Evolutionary conservation across 2,329 filamentous ascomycete species (phyloP).

Genomic region (Shiraia bambusicola): DNA sequence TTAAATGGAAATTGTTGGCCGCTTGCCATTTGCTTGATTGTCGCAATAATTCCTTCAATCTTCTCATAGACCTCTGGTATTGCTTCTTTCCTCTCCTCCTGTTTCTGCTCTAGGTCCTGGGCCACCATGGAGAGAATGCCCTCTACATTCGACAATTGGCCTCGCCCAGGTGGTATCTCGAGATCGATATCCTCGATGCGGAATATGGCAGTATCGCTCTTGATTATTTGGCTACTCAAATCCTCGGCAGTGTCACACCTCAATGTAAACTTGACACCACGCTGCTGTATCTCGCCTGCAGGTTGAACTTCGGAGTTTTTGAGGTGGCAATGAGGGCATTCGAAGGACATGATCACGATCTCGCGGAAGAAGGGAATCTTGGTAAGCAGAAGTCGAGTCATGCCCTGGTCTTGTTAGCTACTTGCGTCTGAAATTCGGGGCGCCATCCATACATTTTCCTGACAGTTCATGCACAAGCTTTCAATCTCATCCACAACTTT

Average conservation of each 20-base stretch:
- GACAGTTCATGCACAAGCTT: constrained; percentile 58
- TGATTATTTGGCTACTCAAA: constrained; percentile 84
- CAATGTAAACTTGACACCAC: constrained; percentile 80
- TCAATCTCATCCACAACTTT: constrained; percentile 57
- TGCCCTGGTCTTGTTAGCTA: constrained; percentile 60
- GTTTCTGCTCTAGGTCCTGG: constrained; percentile 77
- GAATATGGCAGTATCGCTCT: constrained; percentile 83
- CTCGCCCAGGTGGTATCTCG: constrained; percentile 87
- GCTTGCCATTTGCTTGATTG: constrained; percentile 73
- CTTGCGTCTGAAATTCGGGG: constrained; percentile 1
- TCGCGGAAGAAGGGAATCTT: constrained; percentile 97
- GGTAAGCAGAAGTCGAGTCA: constrained; percentile 82
- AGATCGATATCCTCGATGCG: constrained; percentile 89
- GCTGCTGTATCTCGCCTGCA: constrained; percentile 87
- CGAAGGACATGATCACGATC: constrained; percentile 95
- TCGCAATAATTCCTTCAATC: constrained; percentile 73
- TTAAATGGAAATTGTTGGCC: constrained; percentile 84
- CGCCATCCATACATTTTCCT: constrained; percentile 46
- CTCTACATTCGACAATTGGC: constrained; percentile 91
- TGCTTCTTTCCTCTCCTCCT: constrained; percentile 77
- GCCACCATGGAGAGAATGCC: constrained; percentile 78
- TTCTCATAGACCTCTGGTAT: constrained; percentile 77
- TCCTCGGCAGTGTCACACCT: constrained; percentile 72
- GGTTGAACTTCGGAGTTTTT: constrained; percentile 93
- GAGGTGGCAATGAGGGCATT: constrained; percentile 84